Evolutionary conservation across 225 moss, liverwort and hornwort species (phyloP).

Genomic region (Antitrichia curtipendula): DNA sequence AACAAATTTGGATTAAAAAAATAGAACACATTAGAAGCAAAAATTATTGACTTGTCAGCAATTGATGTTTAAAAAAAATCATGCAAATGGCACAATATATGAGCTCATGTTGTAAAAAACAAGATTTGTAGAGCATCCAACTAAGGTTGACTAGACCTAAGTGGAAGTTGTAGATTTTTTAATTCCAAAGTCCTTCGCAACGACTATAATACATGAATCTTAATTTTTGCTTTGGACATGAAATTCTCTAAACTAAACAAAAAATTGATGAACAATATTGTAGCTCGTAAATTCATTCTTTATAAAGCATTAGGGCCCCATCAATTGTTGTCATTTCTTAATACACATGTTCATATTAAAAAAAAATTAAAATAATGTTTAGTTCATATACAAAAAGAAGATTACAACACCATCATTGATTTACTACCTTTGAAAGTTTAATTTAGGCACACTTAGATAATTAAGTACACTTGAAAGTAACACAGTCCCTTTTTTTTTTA

Average conservation of each 20-base stretch:
- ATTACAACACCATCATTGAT: not conserved
- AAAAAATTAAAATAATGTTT: not conserved
- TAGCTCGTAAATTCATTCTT: too few species aligned
- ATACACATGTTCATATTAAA: not conserved
- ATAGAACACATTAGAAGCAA: not conserved
- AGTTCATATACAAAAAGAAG: not conserved
- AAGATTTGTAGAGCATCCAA: not conserved
- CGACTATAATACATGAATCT: not conserved
- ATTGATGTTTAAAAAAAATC: not conserved
- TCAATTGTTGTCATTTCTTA: not conserved
- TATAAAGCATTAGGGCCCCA: too few species aligned
- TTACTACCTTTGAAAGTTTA: not conserved
- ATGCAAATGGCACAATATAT: not conserved
- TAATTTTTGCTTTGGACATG: not conserved
- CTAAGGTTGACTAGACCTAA: not conserved
- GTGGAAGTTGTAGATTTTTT: not conserved
- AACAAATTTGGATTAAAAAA: not conserved
- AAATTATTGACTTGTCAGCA: rapidly evolving
- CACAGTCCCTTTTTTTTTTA: rapidly evolving
- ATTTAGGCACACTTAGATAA: not conserved
- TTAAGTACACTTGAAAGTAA: not conserved
- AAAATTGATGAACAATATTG: not conserved
- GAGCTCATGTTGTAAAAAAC: not conserved
- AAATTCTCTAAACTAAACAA: not conserved
- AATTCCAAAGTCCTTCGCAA: rapidly evolving